These are phyloP conservation scores for Sicyos edulis DNA, from an alignment of 306 rosid species.

Conservation along the genomic window DNA sequence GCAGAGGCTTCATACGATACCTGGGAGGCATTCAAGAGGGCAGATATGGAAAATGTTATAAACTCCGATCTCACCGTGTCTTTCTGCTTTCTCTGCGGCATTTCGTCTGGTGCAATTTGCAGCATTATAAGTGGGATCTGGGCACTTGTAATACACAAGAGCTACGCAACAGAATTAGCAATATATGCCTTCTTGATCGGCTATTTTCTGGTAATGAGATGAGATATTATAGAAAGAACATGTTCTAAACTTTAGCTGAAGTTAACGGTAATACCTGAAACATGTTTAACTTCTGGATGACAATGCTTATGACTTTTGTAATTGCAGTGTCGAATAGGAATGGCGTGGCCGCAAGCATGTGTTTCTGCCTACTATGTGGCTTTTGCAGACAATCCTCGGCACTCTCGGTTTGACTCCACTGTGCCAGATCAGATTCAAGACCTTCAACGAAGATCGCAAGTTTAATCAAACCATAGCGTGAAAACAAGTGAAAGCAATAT, in stretches of 20 bases:
- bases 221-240: neutral
- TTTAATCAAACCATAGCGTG: slow-evolving; percentile 20
- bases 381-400: slow-evolving; percentile 50
- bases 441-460: slow-evolving; percentile 33
- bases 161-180: slow-evolving; percentile 48
- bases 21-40: slow-evolving; percentile 50
- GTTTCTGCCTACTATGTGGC: slow-evolving; percentile 72
- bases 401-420: slow-evolving; percentile 38
- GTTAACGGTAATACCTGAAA: slow-evolving; percentile 3
- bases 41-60: slow-evolving; percentile 37
- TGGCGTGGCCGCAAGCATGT: slow-evolving; percentile 86
- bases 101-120: slow-evolving; percentile 50
- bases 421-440: slow-evolving; percentile 37
- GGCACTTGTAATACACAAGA: slow-evolving; percentile 46
- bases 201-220: slow-evolving; percentile 65
- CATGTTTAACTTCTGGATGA: slow-evolving; percentile 10
- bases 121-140: slow-evolving; percentile 58
- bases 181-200: slow-evolving; percentile 61
- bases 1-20: slow-evolving; percentile 55
- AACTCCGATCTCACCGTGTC: slow-evolving; percentile 63
- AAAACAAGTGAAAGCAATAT: slow-evolving; percentile 1
- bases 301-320: slow-evolving; percentile 19
- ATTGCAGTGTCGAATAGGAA: slow-evolving; percentile 55
- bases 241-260: neutral
- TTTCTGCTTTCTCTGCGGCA: slow-evolving; percentile 66